These are phyloP conservation scores for Buxus sempervirens DNA, from an alignment of 164 flowering plant genomes.

Conservation along the genomic window DNA sequence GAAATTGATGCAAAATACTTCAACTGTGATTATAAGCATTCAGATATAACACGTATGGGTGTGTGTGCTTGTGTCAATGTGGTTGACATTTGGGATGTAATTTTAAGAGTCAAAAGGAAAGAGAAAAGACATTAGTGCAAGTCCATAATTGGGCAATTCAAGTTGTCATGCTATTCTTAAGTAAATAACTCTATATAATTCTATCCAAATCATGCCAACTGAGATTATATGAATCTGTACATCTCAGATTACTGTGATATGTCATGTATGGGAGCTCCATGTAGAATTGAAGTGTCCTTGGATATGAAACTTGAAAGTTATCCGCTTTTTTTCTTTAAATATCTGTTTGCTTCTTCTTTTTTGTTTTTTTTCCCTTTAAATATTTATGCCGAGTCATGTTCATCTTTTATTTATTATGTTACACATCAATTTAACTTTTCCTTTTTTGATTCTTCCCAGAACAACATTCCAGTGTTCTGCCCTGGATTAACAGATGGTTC, in stretches of 20 bases:
- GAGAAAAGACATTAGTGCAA: no score
- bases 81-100: no score
- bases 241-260: not conserved
- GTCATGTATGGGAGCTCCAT: not conserved
- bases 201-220: not conserved
- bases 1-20: no score
- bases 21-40: no score
- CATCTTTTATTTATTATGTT: not conserved
- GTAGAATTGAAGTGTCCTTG: not conserved
- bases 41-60: no score
- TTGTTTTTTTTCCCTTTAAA: no score
- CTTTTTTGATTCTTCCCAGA: conserved; percentile 33
- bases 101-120: no score
- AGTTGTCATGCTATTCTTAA: no score
- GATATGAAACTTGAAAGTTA: not conserved
- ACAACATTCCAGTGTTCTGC: conserved; percentile 79
- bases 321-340: not conserved
- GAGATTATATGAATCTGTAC: not conserved
- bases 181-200: not conserved
- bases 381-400: not conserved
- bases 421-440: not conserved
- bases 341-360: not conserved
- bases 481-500: conserved; percentile 97
- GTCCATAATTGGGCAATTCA: no score
- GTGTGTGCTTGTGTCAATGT: no score